A percentile compares a stretch with the other conserved stretches of the same genome.
Evolutionary conservation across 202 grass and related monocot species (phyloP).

Genomic region (Dendrocalamus latiflorus): DNA sequence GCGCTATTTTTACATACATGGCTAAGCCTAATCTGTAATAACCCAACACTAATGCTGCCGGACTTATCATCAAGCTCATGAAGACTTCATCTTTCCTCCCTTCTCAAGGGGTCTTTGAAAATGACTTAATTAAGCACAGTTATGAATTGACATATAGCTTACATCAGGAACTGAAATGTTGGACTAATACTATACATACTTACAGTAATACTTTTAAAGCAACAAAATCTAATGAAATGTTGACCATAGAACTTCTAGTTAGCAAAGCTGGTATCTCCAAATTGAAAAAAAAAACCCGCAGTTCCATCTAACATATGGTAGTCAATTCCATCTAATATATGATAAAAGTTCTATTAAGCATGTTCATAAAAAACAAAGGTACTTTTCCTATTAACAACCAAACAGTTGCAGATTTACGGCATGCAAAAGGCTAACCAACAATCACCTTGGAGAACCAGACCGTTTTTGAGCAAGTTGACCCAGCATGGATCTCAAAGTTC

Average conservation of each 20-base stretch:
- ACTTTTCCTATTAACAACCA: neutral
- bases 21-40: neutral
- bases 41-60: neutral
- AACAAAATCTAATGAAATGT: neutral
- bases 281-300: neutral
- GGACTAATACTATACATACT: neutral
- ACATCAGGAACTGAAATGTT: neutral
- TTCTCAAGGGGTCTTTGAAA: neutral
- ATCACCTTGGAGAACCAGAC: constrained; percentile 76
- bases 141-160: neutral
- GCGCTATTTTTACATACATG: neutral
- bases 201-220: neutral
- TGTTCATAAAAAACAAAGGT: neutral
- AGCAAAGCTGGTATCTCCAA: neutral
- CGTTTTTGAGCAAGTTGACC: constrained; percentile 70
- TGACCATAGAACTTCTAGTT: neutral
- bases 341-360: neutral
- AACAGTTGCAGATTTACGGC: neutral
- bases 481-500: constrained; percentile 80
- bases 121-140: neutral
- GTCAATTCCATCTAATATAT: neutral
- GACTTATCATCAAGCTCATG: neutral
- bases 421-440: constrained; percentile 8
- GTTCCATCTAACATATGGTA: neutral
- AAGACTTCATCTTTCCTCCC: neutral